Evolutionary conservation across 1,284 basidiomycete genomes (phyloP).

Genomic region (Lentinula novae-zelandiae): DNA sequence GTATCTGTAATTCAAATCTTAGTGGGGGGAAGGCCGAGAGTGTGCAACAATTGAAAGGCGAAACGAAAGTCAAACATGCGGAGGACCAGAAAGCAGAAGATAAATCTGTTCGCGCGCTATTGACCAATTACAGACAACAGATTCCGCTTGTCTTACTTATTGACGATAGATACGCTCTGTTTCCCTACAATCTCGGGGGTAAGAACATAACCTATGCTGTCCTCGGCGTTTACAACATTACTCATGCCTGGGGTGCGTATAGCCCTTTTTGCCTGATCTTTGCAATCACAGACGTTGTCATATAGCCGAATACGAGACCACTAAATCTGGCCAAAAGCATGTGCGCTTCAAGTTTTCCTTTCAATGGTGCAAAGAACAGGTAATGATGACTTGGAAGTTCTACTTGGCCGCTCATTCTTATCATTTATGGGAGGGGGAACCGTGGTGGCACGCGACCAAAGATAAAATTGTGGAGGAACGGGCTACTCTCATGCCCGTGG

Average conservation of each 20-base stretch:
- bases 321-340: constrained; percentile 39
- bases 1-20: constrained; percentile 9
- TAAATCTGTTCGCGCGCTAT: constrained; percentile 63
- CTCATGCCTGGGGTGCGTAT: constrained; percentile 33
- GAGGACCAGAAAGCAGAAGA: constrained; percentile 63
- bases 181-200: constrained; percentile 61
- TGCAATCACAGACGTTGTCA: not conserved
- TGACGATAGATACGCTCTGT: constrained; percentile 66
- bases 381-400: constrained; percentile 18
- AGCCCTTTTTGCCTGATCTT: not conserved
- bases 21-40: constrained; percentile 71
- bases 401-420: not conserved
- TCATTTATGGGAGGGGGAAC: constrained; percentile 28
- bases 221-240: constrained; percentile 69
- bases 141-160: constrained; percentile 64
- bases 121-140: constrained; percentile 46
- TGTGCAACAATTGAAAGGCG: constrained; percentile 36
- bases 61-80: constrained; percentile 35
- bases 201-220: constrained; percentile 61
- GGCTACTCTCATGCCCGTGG: not conserved
- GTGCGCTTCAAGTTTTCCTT: constrained; percentile 77
- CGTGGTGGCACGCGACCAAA: constrained; percentile 46
- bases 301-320: constrained; percentile 60
- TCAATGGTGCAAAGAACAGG: constrained; percentile 73
- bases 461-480: not conserved